phyloP scores from a whole-genome alignment of 495 filamentous ascomycete genomes.

The Penicillium longicatenatum region DNA sequence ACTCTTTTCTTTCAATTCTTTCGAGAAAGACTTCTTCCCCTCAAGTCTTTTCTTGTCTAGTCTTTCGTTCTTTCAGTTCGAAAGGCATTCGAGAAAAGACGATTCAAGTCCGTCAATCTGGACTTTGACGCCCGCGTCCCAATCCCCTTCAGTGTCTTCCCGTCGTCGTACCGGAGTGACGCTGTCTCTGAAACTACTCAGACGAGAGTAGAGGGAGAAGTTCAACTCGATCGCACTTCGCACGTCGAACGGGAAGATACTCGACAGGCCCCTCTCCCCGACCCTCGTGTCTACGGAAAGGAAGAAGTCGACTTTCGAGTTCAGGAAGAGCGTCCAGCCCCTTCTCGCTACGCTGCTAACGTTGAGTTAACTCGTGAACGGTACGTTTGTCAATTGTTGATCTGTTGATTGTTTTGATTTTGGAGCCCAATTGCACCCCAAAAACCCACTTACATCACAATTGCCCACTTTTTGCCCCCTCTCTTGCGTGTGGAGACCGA shows the following conservation, averaged over 20 bases:
- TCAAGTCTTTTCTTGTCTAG: conserved; percentile 85
- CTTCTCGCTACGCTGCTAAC: conserved; percentile 37
- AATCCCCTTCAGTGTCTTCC: conserved; percentile 99
- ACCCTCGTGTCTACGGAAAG: conserved; percentile 68
- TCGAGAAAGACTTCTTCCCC: conserved; percentile 47
- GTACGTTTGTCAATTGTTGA: conserved; percentile 38
- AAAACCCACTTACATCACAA: conserved; percentile 5
- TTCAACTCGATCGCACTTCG: conserved; percentile 73
- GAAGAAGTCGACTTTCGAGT: conserved; percentile 79
- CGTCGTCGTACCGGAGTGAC: conserved; percentile 95
- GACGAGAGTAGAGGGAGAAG: conserved; percentile 85
- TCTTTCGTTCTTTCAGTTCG: conserved; percentile 82
- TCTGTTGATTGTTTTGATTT: conserved; percentile 12
- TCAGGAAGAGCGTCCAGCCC: conserved; percentile 48
- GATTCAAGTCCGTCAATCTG: conserved; percentile 90
- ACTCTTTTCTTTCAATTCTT: conserved; percentile 13
- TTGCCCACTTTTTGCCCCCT: neutral
- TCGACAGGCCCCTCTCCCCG: conserved; percentile 66
- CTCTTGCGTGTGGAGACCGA: conserved; percentile 6
- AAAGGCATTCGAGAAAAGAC: conserved; percentile 93
- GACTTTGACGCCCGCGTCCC: conserved; percentile 99
- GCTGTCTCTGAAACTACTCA: conserved; percentile 77
- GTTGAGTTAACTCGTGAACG: conserved; percentile 59
- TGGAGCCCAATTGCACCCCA: conserved; percentile 2
- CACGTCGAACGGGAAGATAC: conserved; percentile 95